Evolutionary conservation across 1,284 basidiomycete genomes (phyloP), one percentile per base, ranked within the genome.

Genomic region (Ustilago cynodontis): DNA sequence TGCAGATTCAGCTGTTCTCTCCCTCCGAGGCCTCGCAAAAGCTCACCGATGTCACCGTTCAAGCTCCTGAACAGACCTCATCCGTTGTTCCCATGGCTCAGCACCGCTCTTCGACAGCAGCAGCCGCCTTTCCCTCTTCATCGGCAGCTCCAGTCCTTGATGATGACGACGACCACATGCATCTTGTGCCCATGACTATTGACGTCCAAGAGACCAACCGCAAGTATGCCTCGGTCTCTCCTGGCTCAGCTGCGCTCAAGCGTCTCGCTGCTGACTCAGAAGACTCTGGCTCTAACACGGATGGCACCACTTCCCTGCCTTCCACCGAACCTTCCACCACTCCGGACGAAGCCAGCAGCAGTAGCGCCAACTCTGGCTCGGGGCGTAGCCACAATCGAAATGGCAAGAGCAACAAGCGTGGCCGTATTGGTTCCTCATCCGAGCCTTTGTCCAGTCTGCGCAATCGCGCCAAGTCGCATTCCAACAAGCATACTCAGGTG

Each of bases 321-420:
- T 76, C 73, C 2, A 76, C 73, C 8, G 73, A 71, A 41, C 65
- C 73, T 29, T 71, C 73, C 29, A 71, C 73, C 54, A 76, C 73
- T 9, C 65, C 68, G 0, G 65, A 71, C 24, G 73, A 76, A 41
- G 59, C 29, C 13, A 41, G 58, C 31, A 68, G 64, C 58, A 62
- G 56, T 59, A 65, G 56, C 22, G 60, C 37, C 18, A 51, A 39
- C 6, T 67, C 70, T 1, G 41, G 39, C 20, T 53, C 55, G 10
- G 63, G 52, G 5, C 60, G 52, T 31, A 9, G n/a, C n/a, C n/a
- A 11, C 35, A 41, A n/a, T 18, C 35, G 35, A 6, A 37, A 37
- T 14, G 39, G 45, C 28, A 63, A 61, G 33, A 26, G 13, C 33
- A 49, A 35, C 58, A 76, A 71, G 55, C 58, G 68, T 2, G 54